phyloP scores from a whole-genome alignment of 768 basidiomycete species.

The Ephemerocybe angulata region DNA sequence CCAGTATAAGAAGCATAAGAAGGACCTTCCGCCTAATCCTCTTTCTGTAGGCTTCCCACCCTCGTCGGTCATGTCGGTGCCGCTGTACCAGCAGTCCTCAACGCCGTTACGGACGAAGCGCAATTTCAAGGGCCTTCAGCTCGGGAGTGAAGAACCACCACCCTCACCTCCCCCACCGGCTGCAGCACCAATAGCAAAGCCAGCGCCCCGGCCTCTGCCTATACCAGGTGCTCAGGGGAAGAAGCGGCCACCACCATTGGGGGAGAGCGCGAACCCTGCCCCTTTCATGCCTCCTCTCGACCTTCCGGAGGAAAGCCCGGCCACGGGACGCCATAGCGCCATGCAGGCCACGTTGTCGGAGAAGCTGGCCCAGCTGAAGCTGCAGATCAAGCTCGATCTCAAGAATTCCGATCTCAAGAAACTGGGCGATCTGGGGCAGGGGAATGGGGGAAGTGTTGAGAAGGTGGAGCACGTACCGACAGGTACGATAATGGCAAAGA shows the following conservation, averaged over 20 bases:
- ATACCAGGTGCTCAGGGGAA: conserved; percentile 15
- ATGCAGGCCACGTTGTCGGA: conserved; percentile 70
- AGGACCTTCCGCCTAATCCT: neutral
- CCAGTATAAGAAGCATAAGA: no score
- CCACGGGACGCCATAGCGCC: conserved; percentile 46
- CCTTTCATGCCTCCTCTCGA: conserved; percentile 35
- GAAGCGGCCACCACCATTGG: conserved; percentile 25
- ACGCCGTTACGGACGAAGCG: conserved; percentile 79
- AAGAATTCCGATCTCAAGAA: conserved; percentile 88
- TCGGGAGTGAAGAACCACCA: conserved; percentile 41
- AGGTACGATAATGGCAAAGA: conserved; percentile 95
- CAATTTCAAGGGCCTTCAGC: conserved; percentile 82
- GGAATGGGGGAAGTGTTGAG: conserved; percentile 96
- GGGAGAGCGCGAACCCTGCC: conserved; percentile 20
- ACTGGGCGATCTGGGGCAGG: conserved; percentile 86
- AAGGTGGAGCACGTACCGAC: conserved; percentile 91
- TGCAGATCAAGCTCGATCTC: conserved; percentile 78
- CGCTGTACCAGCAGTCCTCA: conserved; percentile 18
- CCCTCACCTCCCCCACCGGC: conserved; percentile 14
- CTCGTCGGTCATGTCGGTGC: conserved; percentile 3
- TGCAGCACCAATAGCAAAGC: conserved; percentile 8
- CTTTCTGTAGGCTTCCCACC: neutral
- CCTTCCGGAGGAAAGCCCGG: conserved; percentile 50
- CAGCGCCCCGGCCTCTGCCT: conserved; percentile 19
- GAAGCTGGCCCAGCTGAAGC: conserved; percentile 79